These are phyloP conservation scores for Rhodomyrtus psidioides DNA, from an alignment of 441 rosid genomes.

Conservation along the genomic window DNA sequence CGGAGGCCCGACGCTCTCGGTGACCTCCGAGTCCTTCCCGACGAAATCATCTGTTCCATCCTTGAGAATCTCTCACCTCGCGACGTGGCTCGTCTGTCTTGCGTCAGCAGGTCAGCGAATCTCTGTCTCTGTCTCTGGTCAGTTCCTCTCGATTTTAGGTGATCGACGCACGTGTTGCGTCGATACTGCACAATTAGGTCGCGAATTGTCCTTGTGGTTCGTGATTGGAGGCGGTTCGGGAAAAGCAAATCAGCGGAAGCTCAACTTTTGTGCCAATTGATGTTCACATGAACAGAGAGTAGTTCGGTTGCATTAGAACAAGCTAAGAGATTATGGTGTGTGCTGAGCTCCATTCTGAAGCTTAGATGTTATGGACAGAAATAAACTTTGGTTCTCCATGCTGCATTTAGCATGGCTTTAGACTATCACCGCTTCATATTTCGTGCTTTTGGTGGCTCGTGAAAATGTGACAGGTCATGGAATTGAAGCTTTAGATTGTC, in stretches of 20 bases:
- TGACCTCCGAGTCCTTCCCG: constrained; percentile 52
- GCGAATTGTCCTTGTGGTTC: neutral
- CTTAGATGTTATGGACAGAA: neutral
- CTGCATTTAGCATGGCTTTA: neutral
- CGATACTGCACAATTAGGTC: neutral
- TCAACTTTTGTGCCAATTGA: neutral
- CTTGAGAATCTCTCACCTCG: constrained; percentile 59
- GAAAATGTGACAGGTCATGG: neutral
- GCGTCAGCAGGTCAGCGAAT: constrained; percentile 77
- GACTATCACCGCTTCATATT: neutral
- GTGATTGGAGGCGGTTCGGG: neutral
- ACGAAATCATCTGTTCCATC: constrained; percentile 59
- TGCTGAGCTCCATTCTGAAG: no score
- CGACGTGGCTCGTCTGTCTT: constrained; percentile 68
- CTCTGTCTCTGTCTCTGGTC: neutral
- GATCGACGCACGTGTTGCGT: neutral
- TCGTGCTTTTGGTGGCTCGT: neutral
- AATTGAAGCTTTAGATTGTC: neutral
- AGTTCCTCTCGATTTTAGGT: neutral
- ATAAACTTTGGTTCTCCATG: neutral
- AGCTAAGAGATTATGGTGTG: no score
- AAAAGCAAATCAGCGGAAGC: neutral
- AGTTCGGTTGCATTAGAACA: neutral
- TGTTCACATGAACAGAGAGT: neutral
- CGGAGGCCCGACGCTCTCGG: constrained; percentile 76